A percentile compares a stretch with the other conserved stretches of the same genome.
Evolutionary conservation across 192 early-diverging fungal species (phyloP).

Genomic region (Rhizophagus sp.): DNA sequence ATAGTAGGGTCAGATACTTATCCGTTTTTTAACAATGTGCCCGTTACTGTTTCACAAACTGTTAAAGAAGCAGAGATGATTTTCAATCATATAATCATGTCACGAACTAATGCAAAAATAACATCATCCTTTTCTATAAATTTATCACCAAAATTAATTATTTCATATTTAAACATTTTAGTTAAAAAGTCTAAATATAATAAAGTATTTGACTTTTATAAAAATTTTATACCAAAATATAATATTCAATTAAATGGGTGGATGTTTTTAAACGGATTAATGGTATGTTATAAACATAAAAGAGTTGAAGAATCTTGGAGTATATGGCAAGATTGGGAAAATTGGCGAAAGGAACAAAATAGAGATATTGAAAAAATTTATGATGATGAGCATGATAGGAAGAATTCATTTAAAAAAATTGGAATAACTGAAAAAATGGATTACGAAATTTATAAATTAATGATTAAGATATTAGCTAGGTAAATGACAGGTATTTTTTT

Average conservation of each 20-base stretch:
- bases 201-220: constrained; percentile 50
- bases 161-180: constrained; percentile 60
- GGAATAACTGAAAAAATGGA: constrained; percentile 52
- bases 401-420: constrained; percentile 10
- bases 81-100: constrained; percentile 35
- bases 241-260: constrained; percentile 56
- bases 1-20: neutral
- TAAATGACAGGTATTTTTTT: constrained; percentile 21
- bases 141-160: constrained; percentile 57
- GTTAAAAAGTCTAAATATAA: constrained; percentile 53
- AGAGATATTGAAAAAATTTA: constrained; percentile 31
- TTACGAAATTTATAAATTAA: constrained; percentile 54
- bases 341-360: constrained; percentile 50
- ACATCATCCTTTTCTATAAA: constrained; percentile 30
- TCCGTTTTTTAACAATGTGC: constrained; percentile 1
- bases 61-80: constrained; percentile 40
- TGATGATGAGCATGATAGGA: constrained; percentile 1
- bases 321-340: constrained; percentile 68
- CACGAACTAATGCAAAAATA: neutral
- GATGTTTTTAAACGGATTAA: constrained; percentile 60
- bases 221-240: constrained; percentile 51
- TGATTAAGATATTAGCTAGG: constrained; percentile 68
- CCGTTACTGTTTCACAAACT: neutral
- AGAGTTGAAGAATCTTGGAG: constrained; percentile 61
- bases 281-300: constrained; percentile 61